Evolutionary conservation across 495 filamentous ascomycete species (phyloP).

Genomic region (Xylaria castorea): DNA sequence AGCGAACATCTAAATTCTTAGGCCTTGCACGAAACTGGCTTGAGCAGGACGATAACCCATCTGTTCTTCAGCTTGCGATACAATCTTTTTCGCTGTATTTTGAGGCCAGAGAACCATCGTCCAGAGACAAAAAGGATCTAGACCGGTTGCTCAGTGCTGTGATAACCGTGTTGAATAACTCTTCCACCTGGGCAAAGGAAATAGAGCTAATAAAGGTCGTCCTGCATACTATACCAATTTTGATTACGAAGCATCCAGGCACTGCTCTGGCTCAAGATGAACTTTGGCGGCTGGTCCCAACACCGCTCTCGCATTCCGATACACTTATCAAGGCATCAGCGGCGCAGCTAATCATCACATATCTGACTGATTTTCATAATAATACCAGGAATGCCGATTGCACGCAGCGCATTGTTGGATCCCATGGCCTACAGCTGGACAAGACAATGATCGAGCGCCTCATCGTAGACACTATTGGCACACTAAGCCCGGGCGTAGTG

Average conservation of each 20-base stretch:
- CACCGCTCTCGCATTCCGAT: conserved; percentile 75
- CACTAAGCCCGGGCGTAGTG: conserved; percentile 69
- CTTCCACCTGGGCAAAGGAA: conserved; percentile 52
- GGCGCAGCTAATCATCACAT: conserved; percentile 74
- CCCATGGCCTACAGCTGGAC: conserved; percentile 70
- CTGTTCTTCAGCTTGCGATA: conserved; percentile 73
- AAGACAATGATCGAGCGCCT: conserved; percentile 69
- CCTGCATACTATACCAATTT: conserved; percentile 69
- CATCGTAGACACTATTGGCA: conserved; percentile 66
- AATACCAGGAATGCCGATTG: conserved; percentile 59
- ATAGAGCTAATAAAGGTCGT: conserved; percentile 83
- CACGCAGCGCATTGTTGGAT: conserved; percentile 69
- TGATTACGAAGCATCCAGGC: conserved; percentile 70
- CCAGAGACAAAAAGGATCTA: conserved; percentile 68
- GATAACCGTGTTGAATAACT: conserved; percentile 53
- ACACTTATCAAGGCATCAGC: conserved; percentile 78
- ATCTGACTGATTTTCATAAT: conserved; percentile 78
- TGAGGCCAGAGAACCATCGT: conserved; percentile 63
- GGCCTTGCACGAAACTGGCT: conserved; percentile 77
- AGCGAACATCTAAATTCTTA: conserved; percentile 71
- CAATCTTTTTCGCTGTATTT: conserved; percentile 85
- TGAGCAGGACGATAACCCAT: conserved; percentile 69
- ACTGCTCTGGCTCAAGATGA: conserved; percentile 62
- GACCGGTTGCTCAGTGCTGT: conserved; percentile 52
- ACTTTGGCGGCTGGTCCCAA: conserved; percentile 71